Conservation (phyloP, 2,329 filamentous ascomycete genomes). For the Penicillium sp. region DNA sequence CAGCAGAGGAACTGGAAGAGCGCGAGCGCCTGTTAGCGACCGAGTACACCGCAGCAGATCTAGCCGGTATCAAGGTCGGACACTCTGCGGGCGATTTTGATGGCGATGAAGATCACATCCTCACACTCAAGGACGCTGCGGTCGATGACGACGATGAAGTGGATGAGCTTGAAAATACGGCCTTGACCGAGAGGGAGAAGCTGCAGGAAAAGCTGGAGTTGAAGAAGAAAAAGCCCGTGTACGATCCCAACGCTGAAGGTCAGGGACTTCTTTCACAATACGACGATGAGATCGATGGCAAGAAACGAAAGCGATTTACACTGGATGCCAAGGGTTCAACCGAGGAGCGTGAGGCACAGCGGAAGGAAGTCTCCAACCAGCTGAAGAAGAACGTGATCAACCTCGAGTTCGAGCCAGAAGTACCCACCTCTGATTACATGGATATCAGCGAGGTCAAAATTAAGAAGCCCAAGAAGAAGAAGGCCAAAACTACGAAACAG, state of each 20-base stretch:
- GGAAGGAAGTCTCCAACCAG: constrained; percentile 56
- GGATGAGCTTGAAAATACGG: constrained; percentile 69
- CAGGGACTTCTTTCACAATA: constrained; percentile 82
- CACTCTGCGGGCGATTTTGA: constrained; percentile 83
- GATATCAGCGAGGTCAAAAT: constrained; percentile 86
- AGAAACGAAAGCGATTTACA: constrained; percentile 85
- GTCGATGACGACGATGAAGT: constrained; percentile 84
- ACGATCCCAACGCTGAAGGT: constrained; percentile 77
- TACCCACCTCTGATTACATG: constrained; percentile 80
- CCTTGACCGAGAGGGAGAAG: constrained; percentile 45
- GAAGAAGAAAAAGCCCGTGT: constrained; percentile 87
- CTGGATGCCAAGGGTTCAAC: constrained; percentile 75
- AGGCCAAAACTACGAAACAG: constrained; percentile 72
- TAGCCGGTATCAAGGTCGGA: constrained; percentile 87
- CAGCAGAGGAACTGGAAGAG: constrained; percentile 76
- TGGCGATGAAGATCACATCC: constrained; percentile 77
- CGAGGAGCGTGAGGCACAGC: constrained; percentile 60
- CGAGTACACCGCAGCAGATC: constrained; percentile 81
- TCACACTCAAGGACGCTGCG: constrained; percentile 91
- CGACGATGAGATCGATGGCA: constrained; percentile 90
- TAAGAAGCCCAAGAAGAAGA: constrained; percentile 88
- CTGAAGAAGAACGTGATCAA: constrained; percentile 70
- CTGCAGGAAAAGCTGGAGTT: constrained; percentile 70
- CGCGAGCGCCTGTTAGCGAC: constrained; percentile 69
- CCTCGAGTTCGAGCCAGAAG: constrained; percentile 70